Evolutionary conservation across 495 filamentous ascomycete genomes (phyloP), one percentile per base, ranked within the genome.

Genomic region (Xanthoparmelia taractica): DNA sequence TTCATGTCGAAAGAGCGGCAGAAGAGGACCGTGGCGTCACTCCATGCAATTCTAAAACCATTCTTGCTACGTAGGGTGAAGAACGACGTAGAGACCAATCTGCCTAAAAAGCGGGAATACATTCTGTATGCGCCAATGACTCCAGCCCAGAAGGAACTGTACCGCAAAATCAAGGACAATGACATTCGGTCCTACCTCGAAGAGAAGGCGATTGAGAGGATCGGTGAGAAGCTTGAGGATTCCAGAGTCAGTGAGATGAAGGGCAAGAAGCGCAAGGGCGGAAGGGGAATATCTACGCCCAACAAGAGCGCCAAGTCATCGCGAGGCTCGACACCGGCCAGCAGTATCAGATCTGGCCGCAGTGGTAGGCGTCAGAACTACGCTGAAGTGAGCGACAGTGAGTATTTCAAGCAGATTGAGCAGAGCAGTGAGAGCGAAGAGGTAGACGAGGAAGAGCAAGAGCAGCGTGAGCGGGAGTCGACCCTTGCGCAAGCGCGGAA

Each of bases 81-180:
- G 74, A 86, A 90, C 1, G 94, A 98, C 73, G 94, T 98, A 2
- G 91, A 95, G 70, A 86, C 84, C 25, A 81, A 87, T 57, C 75
- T 98, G n/a, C 94, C 94, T 0, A 91, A 91, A 74, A 98, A 98
- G 77, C 84, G 94, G 40, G 94, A 98, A 72, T 98, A 98, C 70
- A 87, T 98, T 25, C 75, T 98, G 8, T 97, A 89, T 64, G 92
- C 94, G 7, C 94, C 92, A 0, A 81, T 98, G 66, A 96, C 91
- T 0, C 77, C 85, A 20, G 87, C 88, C 61, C 94, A 98, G 69
- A 88, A 91, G 37, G 94, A 96, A 60, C 77, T 97, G 10, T 97
- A 98, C 70, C 86, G 90, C 50, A 90, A 85, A 31, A 90, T 96
- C 61, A 82, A 85, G 48, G 87, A 90, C 65, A 89, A 89, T 59